phyloP scores from a whole-genome alignment of 2,329 filamentous ascomycete species.

The Stagonosporopsis cucurbitacearum region DNA sequence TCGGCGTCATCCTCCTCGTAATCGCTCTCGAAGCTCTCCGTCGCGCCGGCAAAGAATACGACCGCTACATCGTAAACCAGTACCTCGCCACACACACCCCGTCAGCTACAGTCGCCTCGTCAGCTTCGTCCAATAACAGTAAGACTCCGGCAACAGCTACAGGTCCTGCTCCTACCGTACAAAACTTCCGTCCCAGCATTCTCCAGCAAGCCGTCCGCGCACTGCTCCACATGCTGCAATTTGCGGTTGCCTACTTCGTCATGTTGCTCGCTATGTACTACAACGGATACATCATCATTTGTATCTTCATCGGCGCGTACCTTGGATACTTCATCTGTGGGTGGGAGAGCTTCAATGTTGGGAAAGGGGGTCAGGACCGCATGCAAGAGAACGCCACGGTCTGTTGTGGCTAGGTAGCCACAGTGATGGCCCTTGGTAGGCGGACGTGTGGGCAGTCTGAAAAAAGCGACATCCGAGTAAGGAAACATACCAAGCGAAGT shows the following conservation, averaged over 20 bases:
- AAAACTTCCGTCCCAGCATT: slow-evolving; percentile 61
- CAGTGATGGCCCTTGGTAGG: background rate
- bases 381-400: slow-evolving; percentile 46
- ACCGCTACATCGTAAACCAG: slow-evolving; percentile 67
- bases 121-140: slow-evolving; percentile 25
- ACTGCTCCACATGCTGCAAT: slow-evolving; percentile 74
- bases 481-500: background rate
- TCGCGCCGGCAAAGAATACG: slow-evolving; percentile 75
- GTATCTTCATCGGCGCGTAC: slow-evolving; percentile 47
- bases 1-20: slow-evolving; percentile 77
- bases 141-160: slow-evolving; percentile 18
- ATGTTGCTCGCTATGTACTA: slow-evolving; percentile 76
- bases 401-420: slow-evolving; percentile 38
- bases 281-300: slow-evolving; percentile 72
- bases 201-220: slow-evolving; percentile 74
- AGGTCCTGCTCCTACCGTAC: slow-evolving; percentile 5
- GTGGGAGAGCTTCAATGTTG: slow-evolving; percentile 43
- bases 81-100: slow-evolving; percentile 43
- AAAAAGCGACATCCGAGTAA: background rate
- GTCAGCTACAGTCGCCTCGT: slow-evolving; percentile 10
- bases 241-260: slow-evolving; percentile 79
- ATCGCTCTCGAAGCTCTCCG: slow-evolving; percentile 75
- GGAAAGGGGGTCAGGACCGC: slow-evolving; percentile 34
- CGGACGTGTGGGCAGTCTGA: background rate
- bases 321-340: slow-evolving; percentile 47